Evolutionary conservation across 164 flowering plant species (phyloP), one percentile per base, ranked within the genome.

Genomic region (Warburgia ugandensis): DNA sequence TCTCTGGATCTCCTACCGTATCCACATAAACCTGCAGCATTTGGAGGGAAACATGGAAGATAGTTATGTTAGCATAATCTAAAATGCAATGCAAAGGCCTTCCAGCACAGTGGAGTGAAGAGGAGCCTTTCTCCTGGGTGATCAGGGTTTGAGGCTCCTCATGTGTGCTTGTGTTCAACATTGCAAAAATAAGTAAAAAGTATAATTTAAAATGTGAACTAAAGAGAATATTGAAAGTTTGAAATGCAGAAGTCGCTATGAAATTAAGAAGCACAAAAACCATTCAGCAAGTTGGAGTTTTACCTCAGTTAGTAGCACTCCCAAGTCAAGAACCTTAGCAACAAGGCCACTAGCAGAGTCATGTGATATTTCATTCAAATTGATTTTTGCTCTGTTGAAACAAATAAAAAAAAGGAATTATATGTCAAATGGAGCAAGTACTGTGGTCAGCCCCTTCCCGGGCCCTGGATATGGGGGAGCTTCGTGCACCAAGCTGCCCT

Each of bases 1-100:
- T 91, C 25, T 83, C 98, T 22, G 89, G 41, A 77, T 87, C 96
- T 39, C 98, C 98, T 26, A 91, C 96, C 22, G 98, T 91, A 62
- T 91, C 98, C 36, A 91, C 75, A 68, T 83, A 91, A 46, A 87
- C 96, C 96, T 91, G 77, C 50, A 68, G 54, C 28, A 38, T 55
- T 35, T 37, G 19, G 43, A 48, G 29, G 40, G 50, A 49, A 43
- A 26, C 32, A 48, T 7, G 22, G 11, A 20, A 29, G 29, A 48
- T 5, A 30, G 13, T 17, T 19, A 48, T 48, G 7, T 6, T 19
- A 27, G 19, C 23, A 6, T 5, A 21, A 45, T 13, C 2, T 4
- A 5, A 45, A 27, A 13, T 27, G 28, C 11, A 45, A 7, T 6
- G 29, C 41, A 1, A 1, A 20, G 1, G n/a, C n/a, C n/a, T n/a